Evolutionary conservation across 805 yeast species (phyloP), one percentile per base, ranked within the genome.

Genomic region (Tetrapisispora namnaoensis): DNA sequence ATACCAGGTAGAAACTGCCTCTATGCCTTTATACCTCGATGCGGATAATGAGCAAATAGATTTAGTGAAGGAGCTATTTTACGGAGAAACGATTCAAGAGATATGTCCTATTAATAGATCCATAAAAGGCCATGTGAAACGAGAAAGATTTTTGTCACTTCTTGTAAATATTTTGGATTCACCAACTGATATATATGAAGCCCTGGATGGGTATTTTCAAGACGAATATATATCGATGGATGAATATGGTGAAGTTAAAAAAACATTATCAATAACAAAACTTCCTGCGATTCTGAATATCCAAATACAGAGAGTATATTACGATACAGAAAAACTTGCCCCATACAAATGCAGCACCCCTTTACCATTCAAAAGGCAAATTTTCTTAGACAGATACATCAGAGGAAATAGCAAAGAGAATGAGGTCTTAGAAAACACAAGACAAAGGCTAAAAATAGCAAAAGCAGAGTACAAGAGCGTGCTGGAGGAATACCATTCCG

Each of bases 261-360:
- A 95, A 62, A 76, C 85, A 0, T 76, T 90, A 45, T 78, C 89
- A 0, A 76, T 91, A 4, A 73, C 79, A 7, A 73, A 79, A 48
- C 67, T 88, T 18, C 99, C 99, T 0, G 80, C 82, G 7, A 77
- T 93, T 44, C 66, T 93, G 43, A 99, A 93, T 63, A 79, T 93
- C 43, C 99, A 93, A 61, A 86, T 93, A 7, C 97, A 90, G 67
- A 74, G 99, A 60, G 98, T 91, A 0, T 86, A 87, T 62, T 93
- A 83, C 63, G 96, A 93, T 61, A 74, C 87, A 42, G 82, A 73
- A 47, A 67, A 77, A 14, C 73, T 81, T 43, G 75, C 82, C 64
- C 87, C 95, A 0, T 86, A 86, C 59, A 93, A 93, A 62, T 82
- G 88, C 2, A 75, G 78, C 38, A 88, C 83, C 48, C 93, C 89